Evolutionary conservation across 176 grass and related monocot genomes (phyloP), one percentile per base, ranked within the genome.

Genomic region (Pontederia crassipes): DNA sequence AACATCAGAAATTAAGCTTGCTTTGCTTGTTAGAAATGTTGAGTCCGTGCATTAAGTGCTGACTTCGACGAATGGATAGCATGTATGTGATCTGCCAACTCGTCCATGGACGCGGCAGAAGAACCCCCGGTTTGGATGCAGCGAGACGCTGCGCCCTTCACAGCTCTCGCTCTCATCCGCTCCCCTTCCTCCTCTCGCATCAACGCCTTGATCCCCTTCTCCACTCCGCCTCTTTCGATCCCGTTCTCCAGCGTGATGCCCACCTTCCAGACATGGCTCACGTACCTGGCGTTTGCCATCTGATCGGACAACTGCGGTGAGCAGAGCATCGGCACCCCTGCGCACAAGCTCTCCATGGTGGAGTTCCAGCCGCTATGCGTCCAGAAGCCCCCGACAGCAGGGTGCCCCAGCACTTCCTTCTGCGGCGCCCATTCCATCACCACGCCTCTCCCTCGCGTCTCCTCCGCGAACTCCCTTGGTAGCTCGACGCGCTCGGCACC

Each of bases 321-420:
- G 4, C 80, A 74, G 0, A 78, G 77, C 80, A 83, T 83, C 0
- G 80, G 75, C 0, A 83, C 70, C 32, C 80, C 80, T 11, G 67
- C 80, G 1, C 57, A 51, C 15, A 4, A 77, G 77, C 14, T 47
- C 74, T 0, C 20, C 68, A 28, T 24, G 20, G 20, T 24, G 20
- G 20, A 24, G 20, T 24, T 24, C 20, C 20, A 24, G 20, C 20
- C 20, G 20, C 20, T 24, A 24, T 24, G 20, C 20, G 20, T 24
- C 20, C 20, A 24, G 20, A 24, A 24, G 20, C 20, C 20, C 20
- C 20, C 20, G 20, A 24, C 20, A 1, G 20, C 20, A 24, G 20
- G 20, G 20, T 24, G 20, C 20, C 20, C 20, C 20, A 24, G 20
- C 20, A 24, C 20, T 24, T 24, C 20, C 20, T 24, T 24, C 20